These are phyloP conservation scores for Lactifluus subvellereus DNA, from an alignment of 768 basidiomycete genomes.

Conservation along the genomic window DNA sequence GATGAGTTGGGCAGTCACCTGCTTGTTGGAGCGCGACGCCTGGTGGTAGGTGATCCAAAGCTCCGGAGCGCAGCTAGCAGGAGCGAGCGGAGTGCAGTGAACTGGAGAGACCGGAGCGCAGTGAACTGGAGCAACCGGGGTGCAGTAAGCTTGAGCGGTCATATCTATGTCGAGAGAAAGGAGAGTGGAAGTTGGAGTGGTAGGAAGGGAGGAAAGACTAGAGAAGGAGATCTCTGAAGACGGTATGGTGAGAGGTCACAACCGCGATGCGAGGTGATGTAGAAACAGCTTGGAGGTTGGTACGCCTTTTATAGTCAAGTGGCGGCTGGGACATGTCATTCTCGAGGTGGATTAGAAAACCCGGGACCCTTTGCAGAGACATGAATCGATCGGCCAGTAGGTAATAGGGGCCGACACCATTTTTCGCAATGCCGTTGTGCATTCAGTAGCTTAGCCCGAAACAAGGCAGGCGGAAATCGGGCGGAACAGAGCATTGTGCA, in stretches of 20 bases:
- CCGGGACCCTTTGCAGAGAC: background rate
- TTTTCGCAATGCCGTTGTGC: background rate
- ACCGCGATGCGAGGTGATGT: background rate
- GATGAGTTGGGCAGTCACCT: conserved; percentile 42
- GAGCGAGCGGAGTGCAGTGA: background rate
- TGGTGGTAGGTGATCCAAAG: conserved; percentile 47
- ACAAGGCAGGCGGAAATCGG: background rate
- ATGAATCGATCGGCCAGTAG: background rate
- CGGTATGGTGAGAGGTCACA: background rate
- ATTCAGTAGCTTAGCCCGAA: background rate
- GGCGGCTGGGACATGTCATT: background rate
- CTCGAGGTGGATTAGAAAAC: background rate
- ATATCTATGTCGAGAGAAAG: conserved; percentile 1
- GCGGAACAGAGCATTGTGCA: background rate
- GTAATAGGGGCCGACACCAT: background rate
- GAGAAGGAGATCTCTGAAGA: background rate
- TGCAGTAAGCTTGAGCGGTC: background rate
- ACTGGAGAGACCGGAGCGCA: background rate
- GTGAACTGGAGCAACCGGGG: background rate
- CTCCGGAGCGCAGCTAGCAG: conserved; percentile 27
- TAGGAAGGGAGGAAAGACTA: background rate
- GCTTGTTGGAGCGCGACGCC: conserved; percentile 38
- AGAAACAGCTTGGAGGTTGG: background rate
- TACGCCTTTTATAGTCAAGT: background rate
- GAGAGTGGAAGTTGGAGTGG: background rate